phyloP scores from a whole-genome alignment of 768 basidiomycete species.

The Lentinus tigrinus region DNA sequence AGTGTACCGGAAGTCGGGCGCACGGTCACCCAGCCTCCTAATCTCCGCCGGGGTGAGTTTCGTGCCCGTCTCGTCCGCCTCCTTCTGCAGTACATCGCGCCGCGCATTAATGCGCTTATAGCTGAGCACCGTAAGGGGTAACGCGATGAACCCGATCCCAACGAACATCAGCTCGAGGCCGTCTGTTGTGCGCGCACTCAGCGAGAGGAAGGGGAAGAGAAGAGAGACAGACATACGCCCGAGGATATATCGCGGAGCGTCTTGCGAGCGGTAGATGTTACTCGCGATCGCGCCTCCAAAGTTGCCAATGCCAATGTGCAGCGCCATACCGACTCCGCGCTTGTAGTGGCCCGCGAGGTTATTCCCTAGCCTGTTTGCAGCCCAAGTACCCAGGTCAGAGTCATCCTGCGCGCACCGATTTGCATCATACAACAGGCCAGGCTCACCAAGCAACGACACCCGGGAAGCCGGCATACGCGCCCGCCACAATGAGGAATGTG shows the following conservation, averaged over 20 bases:
- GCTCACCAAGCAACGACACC: constrained; percentile 65
- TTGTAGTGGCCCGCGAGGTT: constrained; percentile 70
- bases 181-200: too few species aligned
- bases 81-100: too few species aligned
- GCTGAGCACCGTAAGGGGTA: constrained; percentile 46
- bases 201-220: too few species aligned
- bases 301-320: constrained; percentile 67
- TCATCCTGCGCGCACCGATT: too few species aligned
- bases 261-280: constrained; percentile 60
- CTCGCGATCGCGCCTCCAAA: constrained; percentile 62
- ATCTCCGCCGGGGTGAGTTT: constrained; percentile 26
- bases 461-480: constrained; percentile 59
- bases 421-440: too few species aligned
- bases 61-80: constrained; percentile 29
- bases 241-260: constrained; percentile 57
- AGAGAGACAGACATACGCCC: constrained; percentile 66
- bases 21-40: constrained; percentile 51
- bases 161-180: constrained; percentile 66
- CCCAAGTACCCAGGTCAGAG: too few species aligned
- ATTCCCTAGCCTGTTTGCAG: constrained; percentile 57
- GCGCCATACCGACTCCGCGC: constrained; percentile 63
- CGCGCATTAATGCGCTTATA: constrained; percentile 57
- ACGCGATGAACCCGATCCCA: constrained; percentile 54
- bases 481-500: constrained; percentile 65
- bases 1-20: constrained; percentile 62